Percentiles rank a stretch among this genome's conserved stretches.
Evolutionary conservation across 805 yeast genomes (phyloP).

Genomic region (Komagataella mondaviorum): DNA sequence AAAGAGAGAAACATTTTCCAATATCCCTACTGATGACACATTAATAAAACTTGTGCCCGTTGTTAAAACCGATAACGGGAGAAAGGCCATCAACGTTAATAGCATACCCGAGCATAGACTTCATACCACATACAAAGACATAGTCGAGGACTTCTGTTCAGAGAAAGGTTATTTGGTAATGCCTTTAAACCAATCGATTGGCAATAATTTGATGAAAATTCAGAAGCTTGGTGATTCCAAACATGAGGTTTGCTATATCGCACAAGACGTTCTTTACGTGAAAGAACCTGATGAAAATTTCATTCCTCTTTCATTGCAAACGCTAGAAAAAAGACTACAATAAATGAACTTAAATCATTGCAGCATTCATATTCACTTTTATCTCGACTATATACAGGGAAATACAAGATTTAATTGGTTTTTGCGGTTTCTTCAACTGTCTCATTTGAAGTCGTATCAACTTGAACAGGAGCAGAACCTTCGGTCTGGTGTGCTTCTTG

Average conservation of each 20-base stretch:
- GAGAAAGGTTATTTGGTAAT: conserved; percentile 29
- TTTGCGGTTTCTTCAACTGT: neutral
- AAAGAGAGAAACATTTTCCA: neutral
- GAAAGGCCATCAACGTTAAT: neutral
- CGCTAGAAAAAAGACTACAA: conserved; percentile 6
- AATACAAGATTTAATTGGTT: neutral
- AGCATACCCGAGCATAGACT: conserved; percentile 27
- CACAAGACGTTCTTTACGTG: conserved; percentile 55
- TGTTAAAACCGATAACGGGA: neutral
- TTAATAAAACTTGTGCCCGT: neutral
- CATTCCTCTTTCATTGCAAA: conserved; percentile 28
- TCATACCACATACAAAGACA: conserved; percentile 42
- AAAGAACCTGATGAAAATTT: conserved; percentile 16
- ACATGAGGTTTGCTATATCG: conserved; percentile 28
- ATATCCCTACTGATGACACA: neutral
- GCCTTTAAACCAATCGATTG: conserved; percentile 20
- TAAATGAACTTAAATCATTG: neutral
- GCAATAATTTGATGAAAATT: conserved; percentile 11
- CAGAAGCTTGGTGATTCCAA: neutral
- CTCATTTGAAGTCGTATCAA: neutral
- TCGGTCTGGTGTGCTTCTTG: neutral
- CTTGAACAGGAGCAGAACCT: neutral
- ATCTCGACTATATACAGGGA: neutral
- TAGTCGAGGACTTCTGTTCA: conserved; percentile 48
- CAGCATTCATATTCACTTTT: neutral